phyloP scores from a whole-genome alignment of 2,329 filamentous ascomycete genomes.

The Aspergillus sp. region DNA sequence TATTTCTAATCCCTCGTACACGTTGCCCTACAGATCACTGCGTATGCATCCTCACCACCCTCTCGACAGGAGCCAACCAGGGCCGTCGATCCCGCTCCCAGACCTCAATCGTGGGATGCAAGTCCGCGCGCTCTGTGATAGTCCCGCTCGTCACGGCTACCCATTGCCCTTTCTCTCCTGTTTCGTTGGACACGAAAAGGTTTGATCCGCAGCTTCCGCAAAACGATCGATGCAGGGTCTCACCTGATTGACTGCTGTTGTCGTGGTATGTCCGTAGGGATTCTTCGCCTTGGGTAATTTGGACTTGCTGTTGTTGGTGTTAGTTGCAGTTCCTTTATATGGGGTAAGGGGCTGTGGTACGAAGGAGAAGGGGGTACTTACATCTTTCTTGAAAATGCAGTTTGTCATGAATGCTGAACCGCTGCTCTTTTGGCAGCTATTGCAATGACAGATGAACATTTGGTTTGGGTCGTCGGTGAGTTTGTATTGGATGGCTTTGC shows the following conservation, averaged over 20 bases:
- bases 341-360: background rate
- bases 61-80: constrained; percentile 5
- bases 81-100: constrained; percentile 5
- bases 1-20: too few relatives aligned
- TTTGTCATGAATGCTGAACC: constrained; percentile 24
- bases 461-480: constrained; percentile 13
- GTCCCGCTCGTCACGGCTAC: constrained; percentile 14
- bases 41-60: background rate
- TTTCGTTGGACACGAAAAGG: constrained; percentile 4
- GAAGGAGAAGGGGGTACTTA: background rate
- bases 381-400: constrained; percentile 14
- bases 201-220: constrained; percentile 21
- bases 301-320: constrained; percentile 8
- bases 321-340: background rate
- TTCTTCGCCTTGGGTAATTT: constrained; percentile 11
- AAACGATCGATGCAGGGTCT: constrained; percentile 17
- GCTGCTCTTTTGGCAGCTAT: constrained; percentile 23
- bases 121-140: constrained; percentile 7
- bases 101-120: constrained; percentile 3
- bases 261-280: constrained; percentile 17
- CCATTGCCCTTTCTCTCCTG: background rate
- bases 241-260: constrained; percentile 5
- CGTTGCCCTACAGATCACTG: background rate
- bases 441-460: constrained; percentile 23
- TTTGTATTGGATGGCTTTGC: constrained; percentile 19